Base-by-base conservation (phyloP, 768 basidiomycete genomes). In the Trametes cingulata region DNA sequence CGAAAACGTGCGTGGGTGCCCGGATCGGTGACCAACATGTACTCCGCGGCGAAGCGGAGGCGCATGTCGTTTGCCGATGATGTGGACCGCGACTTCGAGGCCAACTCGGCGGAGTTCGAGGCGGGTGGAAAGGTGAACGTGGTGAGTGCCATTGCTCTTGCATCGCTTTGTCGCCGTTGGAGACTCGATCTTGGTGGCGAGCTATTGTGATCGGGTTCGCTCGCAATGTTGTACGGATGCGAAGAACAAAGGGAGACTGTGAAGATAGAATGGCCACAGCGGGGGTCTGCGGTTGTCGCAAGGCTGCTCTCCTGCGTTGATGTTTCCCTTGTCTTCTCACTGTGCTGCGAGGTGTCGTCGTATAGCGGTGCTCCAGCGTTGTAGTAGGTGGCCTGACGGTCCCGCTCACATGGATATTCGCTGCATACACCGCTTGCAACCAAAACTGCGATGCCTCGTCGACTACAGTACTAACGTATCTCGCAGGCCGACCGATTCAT, bases 401-500 rank as follows among this genome's bases (percentile, higher is more conserved):
- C n/a, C n/a, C n/a, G n/a, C n/a, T n/a, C n/a, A n/a, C n/a, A n/a
- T n/a, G n/a, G n/a, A n/a, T n/a, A n/a, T n/a, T n/a, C n/a, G n/a
- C n/a, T n/a, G n/a, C n/a, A n/a, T n/a, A n/a, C n/a, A n/a, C n/a
- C n/a, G n/a, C n/a, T n/a, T n/a, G n/a, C n/a, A n/a, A n/a, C n/a
- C n/a, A n/a, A n/a, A n/a, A n/a, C n/a, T n/a, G n/a, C n/a, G n/a
- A n/a, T n/a, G n/a, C n/a, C n/a, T n/a, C n/a, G n/a, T n/a, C n/a
- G n/a, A n/a, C n/a, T n/a, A n/a, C n/a, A n/a, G n/a, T 42, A 27
- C 46, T 56, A 8, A 41, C 39, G 9, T 27, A 33, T 42, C 50
- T 65, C 51, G 41, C 48, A 87, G 86, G 77, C 81, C 40, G 86
- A 88, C 64, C 78, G 87, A 45, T 88, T 88, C 68, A 78, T 88